Base-by-base conservation (phyloP, 345 rosid genomes). In the Dipteronia dyeriana region DNA sequence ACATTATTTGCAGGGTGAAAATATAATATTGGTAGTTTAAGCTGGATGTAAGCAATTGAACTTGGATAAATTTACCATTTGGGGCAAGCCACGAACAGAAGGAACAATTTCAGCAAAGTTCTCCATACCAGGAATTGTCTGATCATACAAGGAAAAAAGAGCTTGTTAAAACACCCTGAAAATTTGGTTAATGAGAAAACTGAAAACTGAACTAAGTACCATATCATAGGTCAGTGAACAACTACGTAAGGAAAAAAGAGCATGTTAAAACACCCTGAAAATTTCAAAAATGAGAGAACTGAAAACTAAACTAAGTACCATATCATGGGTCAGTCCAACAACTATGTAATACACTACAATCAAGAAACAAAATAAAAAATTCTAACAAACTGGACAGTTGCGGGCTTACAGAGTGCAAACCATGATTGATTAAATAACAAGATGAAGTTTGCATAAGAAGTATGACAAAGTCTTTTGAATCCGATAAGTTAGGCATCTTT, bases 51-150 rank as follows among this genome's bases (percentile, higher is more conserved):
- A 26, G 34, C 43, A 76, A 51, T 23, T 63, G 29, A 75, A 59
- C 41, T 69, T 43, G 70, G 72, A 67, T 38, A 68, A 78, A 78
- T 76, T 75, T 88, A 94, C 99, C 98, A 96, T 88, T 84, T 96
- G 98, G 19, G 98, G 94, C 86, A 96, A 84, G 22, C 98, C 99
- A 82, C 97, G 95, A 82, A 78, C 78, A 64, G 88, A 83, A 57
- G 90, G 76, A 78, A 84, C 63, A 80, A 90, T 78, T 83, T 94
- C 98, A 26, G 88, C 76, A 43, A 78, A 88, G 79, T 76, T 87
- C 80, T 92, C 98, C 91, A 92, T 88, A 22, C 97, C 99, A 79
- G 94, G 93, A 79, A 96, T 96, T 66, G 94, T 94, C 99, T 96
- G 89, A 63, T 79, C 73, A 63, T 39, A 45, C 22, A 79, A 26